These are phyloP conservation scores for Xylariaceae sp. DNA, from an alignment of 2,329 filamentous ascomycete species.

Conservation along the genomic window DNA sequence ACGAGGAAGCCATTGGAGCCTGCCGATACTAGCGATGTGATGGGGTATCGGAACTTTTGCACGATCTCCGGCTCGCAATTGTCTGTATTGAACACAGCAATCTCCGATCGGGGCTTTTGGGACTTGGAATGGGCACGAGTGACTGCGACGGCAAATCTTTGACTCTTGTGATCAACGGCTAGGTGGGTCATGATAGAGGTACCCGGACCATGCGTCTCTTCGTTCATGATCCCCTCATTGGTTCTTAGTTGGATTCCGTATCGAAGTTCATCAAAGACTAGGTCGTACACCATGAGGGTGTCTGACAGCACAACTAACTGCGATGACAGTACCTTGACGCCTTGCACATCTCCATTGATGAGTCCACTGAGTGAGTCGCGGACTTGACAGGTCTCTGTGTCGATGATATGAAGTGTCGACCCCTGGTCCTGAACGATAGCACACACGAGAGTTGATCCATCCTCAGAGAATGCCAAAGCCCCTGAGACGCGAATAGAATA, in stretches of 20 bases:
- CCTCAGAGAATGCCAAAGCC: conserved; percentile 72
- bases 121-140: conserved; percentile 29
- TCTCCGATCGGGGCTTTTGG: conserved; percentile 41
- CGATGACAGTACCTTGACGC: conserved; percentile 67
- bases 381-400: conserved; percentile 64
- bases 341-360: conserved; percentile 60
- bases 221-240: conserved; percentile 25
- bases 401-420: conserved; percentile 70
- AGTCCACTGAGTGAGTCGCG: conserved; percentile 64
- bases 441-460: conserved; percentile 77
- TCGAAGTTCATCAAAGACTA: conserved; percentile 71
- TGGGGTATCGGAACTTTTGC: conserved; percentile 50
- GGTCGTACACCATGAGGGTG: conserved; percentile 74
- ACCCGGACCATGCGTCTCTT: conserved; percentile 28
- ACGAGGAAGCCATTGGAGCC: conserved; percentile 68
- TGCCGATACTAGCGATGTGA: conserved; percentile 64
- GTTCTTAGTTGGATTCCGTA: conserved; percentile 56
- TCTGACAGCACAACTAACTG: conserved; percentile 73
- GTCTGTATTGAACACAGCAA: conserved; percentile 65
- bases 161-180: conserved; percentile 62
- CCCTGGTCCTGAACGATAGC: conserved; percentile 51
- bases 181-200: conserved; percentile 55
- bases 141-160: conserved; percentile 63
- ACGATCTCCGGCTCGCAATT: conserved; percentile 55
- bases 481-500: conserved; percentile 46